These are phyloP conservation scores for Apophysomyces ossiformis DNA, from an alignment of 371 early-diverging fungal genomes.

Conservation along the genomic window DNA sequence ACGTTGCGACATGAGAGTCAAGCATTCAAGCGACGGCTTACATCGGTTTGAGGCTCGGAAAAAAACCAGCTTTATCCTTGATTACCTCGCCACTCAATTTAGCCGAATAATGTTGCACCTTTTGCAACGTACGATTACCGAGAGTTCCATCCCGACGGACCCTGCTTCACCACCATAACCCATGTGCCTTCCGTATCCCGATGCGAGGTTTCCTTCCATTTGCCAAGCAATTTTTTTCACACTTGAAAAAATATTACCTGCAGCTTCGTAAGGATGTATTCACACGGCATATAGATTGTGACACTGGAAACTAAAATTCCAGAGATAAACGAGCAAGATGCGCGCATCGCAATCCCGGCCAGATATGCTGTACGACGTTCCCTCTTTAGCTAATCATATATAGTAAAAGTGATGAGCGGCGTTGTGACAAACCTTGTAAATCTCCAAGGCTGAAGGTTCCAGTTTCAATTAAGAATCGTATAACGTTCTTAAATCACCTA, in stretches of 20 bases:
- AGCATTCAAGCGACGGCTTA: conserved; percentile 94
- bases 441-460: no score
- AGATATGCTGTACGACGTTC: conserved; percentile 78
- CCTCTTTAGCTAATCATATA: no score
- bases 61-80: conserved; percentile 96
- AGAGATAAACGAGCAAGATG: conserved; percentile 94
- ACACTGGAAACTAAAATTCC: conserved; percentile 93
- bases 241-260: no score
- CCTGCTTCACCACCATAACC: conserved; percentile 86
- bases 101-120: conserved; percentile 95
- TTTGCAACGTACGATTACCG: conserved; percentile 94
- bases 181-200: conserved; percentile 98
- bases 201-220: conserved; percentile 96
- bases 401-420: no score
- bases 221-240: no score
- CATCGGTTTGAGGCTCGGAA: conserved; percentile 86
- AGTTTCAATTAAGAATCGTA: no score
- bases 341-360: conserved; percentile 97
- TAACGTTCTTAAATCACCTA: no score
- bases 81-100: conserved; percentile 90
- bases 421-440: no score
- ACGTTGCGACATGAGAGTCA: no score
- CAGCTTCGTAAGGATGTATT: conserved; percentile 57
- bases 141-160: conserved; percentile 96
- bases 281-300: no score